Base-by-base conservation (phyloP, 2,329 filamentous ascomycete species). In the Amylocarpus encephaloides region DNA sequence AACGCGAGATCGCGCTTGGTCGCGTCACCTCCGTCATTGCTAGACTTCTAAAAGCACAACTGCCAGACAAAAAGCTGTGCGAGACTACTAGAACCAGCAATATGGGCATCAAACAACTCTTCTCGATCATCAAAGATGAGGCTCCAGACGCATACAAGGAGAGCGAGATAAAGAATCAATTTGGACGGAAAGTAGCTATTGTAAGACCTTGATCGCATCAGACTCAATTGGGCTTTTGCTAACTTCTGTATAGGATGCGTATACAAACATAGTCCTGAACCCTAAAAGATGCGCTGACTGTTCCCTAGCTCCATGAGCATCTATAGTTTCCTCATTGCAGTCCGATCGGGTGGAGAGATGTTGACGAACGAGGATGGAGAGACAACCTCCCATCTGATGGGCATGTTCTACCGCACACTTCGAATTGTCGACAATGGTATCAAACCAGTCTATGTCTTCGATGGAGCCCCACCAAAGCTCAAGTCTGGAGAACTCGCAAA, bases 351-450 rank as follows among this genome's bases (percentile, higher is more conserved):
- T 62, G 93, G 93, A 61, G 89, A 98, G 69, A 90, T 96, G 71
- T 84, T 98, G 62, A 97, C 85, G 79, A 94, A 85, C 70, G 93
- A 98, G 64, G 85, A 84, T 46, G 93, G 93, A 64, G 90, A 97
- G 70, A 98, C 93, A 1, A 98, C 93, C 1, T 98, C 93, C 15
- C 93, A 98, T 68, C 75, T 98, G 13, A 97, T 98, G 91, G 93
- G 93, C 65, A 92, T 98, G 83, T 98, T 98, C 75, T 98, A 98
- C 76, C 91, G 93, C 62, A 98, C 93, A 2, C 78, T 98, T 6
- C 90, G 93, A 62, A 97, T 98, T 73, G 88, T 97, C 64, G 93
- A 98, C 71, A 97, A 96, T 63, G 93, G 93, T 51, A 97, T 98
- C 74, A 98, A 98, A 68, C 93, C 93, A 1, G 80, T 98, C 59